Conservation (phyloP, 1,139 yeast genomes). For the Magnusiomyces starmeri region DNA sequence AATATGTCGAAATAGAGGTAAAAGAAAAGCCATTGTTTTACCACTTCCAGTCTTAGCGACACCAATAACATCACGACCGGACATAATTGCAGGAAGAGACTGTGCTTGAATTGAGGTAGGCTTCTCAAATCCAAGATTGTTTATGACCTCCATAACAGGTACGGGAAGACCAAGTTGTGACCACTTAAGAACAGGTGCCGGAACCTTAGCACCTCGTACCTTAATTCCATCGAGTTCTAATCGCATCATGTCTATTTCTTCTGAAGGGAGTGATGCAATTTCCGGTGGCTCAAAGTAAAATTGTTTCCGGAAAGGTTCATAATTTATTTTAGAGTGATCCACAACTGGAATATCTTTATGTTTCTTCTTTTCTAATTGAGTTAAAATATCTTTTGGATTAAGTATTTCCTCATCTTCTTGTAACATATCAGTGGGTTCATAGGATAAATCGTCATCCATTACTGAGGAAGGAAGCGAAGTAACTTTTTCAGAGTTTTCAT, state of each 20-base stretch:
- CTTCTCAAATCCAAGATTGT: slow-evolving; percentile 43
- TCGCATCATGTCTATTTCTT: slow-evolving; percentile 51
- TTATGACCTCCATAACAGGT: slow-evolving; percentile 46
- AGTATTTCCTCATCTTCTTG: slow-evolving; percentile 28
- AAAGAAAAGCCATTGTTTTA: slow-evolving; percentile 77
- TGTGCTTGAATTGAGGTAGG: slow-evolving; percentile 93
- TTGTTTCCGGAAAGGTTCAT: slow-evolving; percentile 50
- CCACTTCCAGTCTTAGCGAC: slow-evolving; percentile 98
- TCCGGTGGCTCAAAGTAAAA: slow-evolving; percentile 66
- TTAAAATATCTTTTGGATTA: slow-evolving; percentile 28
- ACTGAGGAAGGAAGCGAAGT: slow-evolving; percentile 19
- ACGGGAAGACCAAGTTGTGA: slow-evolving; percentile 72
- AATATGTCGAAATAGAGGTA: slow-evolving; percentile 81
- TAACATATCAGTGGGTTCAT: slow-evolving; percentile 20
- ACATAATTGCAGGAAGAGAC: slow-evolving; percentile 84
- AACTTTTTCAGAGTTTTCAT: slow-evolving; percentile 9
- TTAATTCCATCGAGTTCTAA: slow-evolving; percentile 54
- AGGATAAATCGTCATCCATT: slow-evolving; percentile 23
- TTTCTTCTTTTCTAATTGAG: slow-evolving; percentile 35
- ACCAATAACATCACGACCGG: slow-evolving; percentile 86
- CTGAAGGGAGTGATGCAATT: slow-evolving; percentile 39
- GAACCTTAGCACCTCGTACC: slow-evolving; percentile 51
- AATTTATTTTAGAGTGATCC: slow-evolving; percentile 43
- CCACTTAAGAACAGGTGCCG: slow-evolving; percentile 72
- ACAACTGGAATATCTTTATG: slow-evolving; percentile 39